Conservation (phyloP, 257 asterid species). For the Cinchona pubescens region DNA sequence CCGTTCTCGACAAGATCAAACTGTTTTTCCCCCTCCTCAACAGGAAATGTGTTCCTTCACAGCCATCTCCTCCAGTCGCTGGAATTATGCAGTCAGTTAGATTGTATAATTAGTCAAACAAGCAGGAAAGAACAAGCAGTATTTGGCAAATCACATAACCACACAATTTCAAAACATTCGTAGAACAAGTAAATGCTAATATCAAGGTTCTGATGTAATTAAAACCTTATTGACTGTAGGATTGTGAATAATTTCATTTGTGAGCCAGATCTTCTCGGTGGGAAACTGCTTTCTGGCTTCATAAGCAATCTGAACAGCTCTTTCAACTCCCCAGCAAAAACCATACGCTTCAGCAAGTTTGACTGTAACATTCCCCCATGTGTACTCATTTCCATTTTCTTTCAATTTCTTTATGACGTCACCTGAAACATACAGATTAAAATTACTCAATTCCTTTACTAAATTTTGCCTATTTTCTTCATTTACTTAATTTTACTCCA, state of each 20-base stretch:
- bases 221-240: constrained; percentile 90
- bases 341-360: constrained; percentile 96
- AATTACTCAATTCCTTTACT: background rate
- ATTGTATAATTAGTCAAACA: background rate
- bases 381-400: constrained; percentile 74
- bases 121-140: constrained; percentile 6
- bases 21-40: constrained; percentile 55
- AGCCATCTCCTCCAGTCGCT: constrained; percentile 83
- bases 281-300: constrained; percentile 94
- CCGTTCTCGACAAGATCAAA: constrained; percentile 71
- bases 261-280: constrained; percentile 78
- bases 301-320: constrained; percentile 97
- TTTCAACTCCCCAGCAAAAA: constrained; percentile 99
- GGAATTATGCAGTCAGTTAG: constrained; percentile 16
- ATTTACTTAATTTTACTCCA: no score
- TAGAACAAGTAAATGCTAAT: background rate
- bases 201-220: background rate
- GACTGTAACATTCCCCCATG: constrained; percentile 89
- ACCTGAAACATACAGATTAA: constrained; percentile 45
- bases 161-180: background rate
- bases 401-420: constrained; percentile 76
- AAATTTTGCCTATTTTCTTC: no score
- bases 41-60: constrained; percentile 62
- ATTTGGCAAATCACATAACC: background rate
- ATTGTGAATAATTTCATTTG: constrained; percentile 91